phyloP scores from a whole-genome alignment of 2,329 filamentous ascomycete species.

The Fusarium lyarnte region DNA sequence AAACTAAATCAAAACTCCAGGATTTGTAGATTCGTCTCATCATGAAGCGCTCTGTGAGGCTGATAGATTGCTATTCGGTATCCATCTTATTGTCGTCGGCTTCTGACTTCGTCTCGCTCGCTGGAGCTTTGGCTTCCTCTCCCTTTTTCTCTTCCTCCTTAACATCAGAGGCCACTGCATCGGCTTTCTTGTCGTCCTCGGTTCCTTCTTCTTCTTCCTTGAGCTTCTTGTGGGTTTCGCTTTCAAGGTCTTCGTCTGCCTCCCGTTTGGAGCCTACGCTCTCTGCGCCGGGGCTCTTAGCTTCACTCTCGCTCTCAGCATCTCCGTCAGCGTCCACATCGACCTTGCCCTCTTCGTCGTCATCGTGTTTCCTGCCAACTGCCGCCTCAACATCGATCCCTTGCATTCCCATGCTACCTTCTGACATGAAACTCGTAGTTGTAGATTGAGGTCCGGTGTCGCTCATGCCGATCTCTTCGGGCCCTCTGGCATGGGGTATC shows the following conservation, averaged over 20 bases:
- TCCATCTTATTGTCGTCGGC: slow-evolving; percentile 40
- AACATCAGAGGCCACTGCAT: slow-evolving; percentile 8
- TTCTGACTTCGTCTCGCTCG: slow-evolving; percentile 36
- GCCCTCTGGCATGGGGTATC: slow-evolving; percentile 84
- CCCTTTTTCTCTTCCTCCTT: slow-evolving; percentile 1
- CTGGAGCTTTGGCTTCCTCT: slow-evolving; percentile 17
- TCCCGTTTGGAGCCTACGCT: slow-evolving; percentile 63
- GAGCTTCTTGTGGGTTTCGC: slow-evolving; percentile 57
- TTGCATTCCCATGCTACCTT: slow-evolving; percentile 58
- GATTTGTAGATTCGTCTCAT: slow-evolving; percentile 18
- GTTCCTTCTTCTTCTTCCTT: slow-evolving; percentile 58
- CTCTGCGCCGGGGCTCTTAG: slow-evolving; percentile 43
- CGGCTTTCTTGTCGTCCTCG: slow-evolving; percentile 52
- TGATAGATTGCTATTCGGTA: slow-evolving; percentile 30
- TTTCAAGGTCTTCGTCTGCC: slow-evolving; percentile 59
- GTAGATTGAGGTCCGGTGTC: slow-evolving; percentile 81
- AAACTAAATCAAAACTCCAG: neutral
- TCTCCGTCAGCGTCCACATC: slow-evolving; percentile 33
- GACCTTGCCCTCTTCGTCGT: slow-evolving; percentile 38
- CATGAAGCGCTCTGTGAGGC: neutral
- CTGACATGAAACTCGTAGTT: slow-evolving; percentile 52
- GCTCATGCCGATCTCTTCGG: slow-evolving; percentile 83
- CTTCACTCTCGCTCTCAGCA: slow-evolving; percentile 43
- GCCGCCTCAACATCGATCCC: slow-evolving; percentile 70
- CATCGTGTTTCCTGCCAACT: slow-evolving; percentile 61